Evolutionary conservation across 768 basidiomycete species (phyloP), one percentile per base, ranked within the genome.

Genomic region (Mycena venus): DNA sequence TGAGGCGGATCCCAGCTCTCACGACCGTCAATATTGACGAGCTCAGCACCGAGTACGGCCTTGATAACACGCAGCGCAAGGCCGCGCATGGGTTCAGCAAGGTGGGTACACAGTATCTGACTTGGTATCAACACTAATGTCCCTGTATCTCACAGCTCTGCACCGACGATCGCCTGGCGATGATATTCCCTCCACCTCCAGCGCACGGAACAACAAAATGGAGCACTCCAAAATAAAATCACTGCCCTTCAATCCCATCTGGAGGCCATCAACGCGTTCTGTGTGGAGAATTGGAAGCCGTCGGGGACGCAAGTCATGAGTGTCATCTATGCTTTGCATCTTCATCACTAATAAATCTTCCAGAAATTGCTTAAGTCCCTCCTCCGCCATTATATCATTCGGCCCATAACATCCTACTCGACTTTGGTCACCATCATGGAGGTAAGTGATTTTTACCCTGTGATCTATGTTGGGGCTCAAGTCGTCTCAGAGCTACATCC

Each of bases 351-450:
- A 25, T 7, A 5, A 0, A 6, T 17, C 21, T 0, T 10, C 34
- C 21, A 66, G 65, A 66, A 66, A 66, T 56, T 55, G 53, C 53
- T 66, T 5, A 66, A 66, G 25, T 55, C 53, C 17, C 65, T 55
- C 21, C 25, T 66, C 19, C 51, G 27, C 0, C 65, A 66, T 17
- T 56, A 31, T 12, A 40, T 66, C 15, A 66, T 66, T 40, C 53
- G 53, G 23, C 65, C 65, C 17, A 40, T 66, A 25, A 66, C 65
- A 3, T 60, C 36, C 11, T 60, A 60, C 23, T 4, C 12, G 7
- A 56, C 21, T n/a, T 15, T 66, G 36, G 36, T 66, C 15, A 0
- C 25, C 19, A 55, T 66, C 23, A 36, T 27, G 25, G 65, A 66
- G 65, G 65, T 42, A 36, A 60, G 58, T 38, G 36, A 25, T 23